phyloP scores from a whole-genome alignment of 2,329 filamentous ascomycete genomes.

The Trichocomaceae sp. region DNA sequence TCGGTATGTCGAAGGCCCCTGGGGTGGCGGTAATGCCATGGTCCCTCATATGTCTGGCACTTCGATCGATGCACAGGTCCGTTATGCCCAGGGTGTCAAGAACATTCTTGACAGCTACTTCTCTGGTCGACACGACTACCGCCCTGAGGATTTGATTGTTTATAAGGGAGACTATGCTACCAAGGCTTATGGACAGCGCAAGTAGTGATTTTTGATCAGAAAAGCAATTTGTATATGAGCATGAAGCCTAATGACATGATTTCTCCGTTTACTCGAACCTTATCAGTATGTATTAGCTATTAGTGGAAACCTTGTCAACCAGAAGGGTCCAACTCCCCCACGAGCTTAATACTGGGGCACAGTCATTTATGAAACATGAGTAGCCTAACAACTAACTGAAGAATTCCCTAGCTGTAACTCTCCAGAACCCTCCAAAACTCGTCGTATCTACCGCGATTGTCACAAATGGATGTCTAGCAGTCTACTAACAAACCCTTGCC shows the following conservation, averaged over 20 bases:
- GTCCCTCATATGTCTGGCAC: constrained; percentile 98
- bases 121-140: constrained; percentile 79
- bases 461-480: not conserved
- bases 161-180: constrained; percentile 87
- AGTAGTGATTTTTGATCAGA: constrained; percentile 11
- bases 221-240: not conserved
- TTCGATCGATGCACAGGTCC: constrained; percentile 93
- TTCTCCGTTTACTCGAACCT: not conserved
- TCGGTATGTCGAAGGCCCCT: constrained; percentile 87
- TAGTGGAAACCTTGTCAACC: not conserved
- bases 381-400: not conserved
- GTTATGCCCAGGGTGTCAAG: constrained; percentile 84
- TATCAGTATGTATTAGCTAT: not conserved
- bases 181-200: constrained; percentile 78
- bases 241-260: not conserved
- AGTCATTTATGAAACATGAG: too few relatives aligned
- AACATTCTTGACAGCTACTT: constrained; percentile 87
- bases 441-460: not conserved
- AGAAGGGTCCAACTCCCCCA: not conserved
- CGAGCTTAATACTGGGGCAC: not conserved
- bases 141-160: constrained; percentile 84
- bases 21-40: constrained; percentile 97
- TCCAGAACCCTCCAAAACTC: not conserved
- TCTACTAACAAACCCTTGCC: not conserved
- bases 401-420: not conserved